Conservation (phyloP, 805 yeast genomes). For the Candida nemodendra region DNA sequence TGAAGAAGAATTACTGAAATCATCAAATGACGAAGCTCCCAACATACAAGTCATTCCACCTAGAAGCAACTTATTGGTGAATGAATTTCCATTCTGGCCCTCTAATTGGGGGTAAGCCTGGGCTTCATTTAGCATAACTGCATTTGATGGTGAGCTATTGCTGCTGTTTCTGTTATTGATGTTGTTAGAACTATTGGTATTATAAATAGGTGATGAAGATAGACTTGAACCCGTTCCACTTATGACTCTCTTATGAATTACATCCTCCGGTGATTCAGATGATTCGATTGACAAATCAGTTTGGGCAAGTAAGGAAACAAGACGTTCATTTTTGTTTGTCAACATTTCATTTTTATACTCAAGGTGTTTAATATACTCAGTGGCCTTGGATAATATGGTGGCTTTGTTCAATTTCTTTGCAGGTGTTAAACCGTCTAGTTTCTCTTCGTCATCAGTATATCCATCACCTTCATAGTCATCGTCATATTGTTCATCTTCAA, state of each 20-base stretch:
- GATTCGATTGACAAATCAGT: conserved; percentile 17
- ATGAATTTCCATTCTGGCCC: conserved; percentile 16
- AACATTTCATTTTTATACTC: conserved; percentile 57
- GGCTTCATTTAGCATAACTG: conserved; percentile 9
- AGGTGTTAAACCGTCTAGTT: conserved; percentile 72
- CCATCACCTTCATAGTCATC: conserved; percentile 54
- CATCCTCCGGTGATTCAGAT: conserved; percentile 4
- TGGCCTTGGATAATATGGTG: conserved; percentile 69
- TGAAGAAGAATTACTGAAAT: conserved; percentile 30
- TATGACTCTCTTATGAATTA: not conserved
- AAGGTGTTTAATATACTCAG: conserved; percentile 74
- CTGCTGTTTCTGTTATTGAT: conserved; percentile 6
- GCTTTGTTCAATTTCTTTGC: conserved; percentile 79
- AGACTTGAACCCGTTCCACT: conserved; percentile 22
- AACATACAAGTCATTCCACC: conserved; percentile 66
- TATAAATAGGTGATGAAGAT: conserved; percentile 22
- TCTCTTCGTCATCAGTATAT: conserved; percentile 49
- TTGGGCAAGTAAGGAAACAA: conserved; percentile 28
- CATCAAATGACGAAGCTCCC: conserved; percentile 60
- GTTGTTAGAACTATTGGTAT: conserved; percentile 15
- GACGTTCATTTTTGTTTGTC: conserved; percentile 44
- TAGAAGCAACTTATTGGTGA: conserved; percentile 49
- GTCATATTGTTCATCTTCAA: conserved; percentile 42
- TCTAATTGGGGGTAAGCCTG: conserved; percentile 16
- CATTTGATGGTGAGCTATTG: conserved; percentile 13